A percentile compares a stretch with the other conserved stretches of the same genome.
Evolutionary conservation across 2,329 filamentous ascomycete genomes (phyloP).

Genomic region (Dothideomycetes sp.): DNA sequence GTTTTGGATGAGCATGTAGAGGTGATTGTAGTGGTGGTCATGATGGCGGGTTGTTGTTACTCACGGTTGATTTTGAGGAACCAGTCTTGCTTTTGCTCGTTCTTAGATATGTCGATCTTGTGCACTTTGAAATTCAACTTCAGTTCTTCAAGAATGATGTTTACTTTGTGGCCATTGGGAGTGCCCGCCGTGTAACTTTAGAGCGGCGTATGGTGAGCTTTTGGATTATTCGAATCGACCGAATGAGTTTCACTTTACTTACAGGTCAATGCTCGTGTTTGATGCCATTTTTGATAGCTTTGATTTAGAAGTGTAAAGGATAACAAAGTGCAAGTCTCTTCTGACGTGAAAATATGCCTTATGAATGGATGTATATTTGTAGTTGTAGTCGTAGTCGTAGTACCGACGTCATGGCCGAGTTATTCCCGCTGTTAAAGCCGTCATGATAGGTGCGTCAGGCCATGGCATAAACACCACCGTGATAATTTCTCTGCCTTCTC

Average conservation of each 20-base stretch:
- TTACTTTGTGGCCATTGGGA: conserved; percentile 24
- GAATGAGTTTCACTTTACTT: not conserved
- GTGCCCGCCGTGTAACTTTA: conserved; percentile 15
- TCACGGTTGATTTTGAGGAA: conserved; percentile 34
- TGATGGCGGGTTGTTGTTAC: not conserved
- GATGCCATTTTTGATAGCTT: conserved; percentile 2
- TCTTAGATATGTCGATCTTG: conserved; percentile 32
- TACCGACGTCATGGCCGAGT: too few relatives aligned
- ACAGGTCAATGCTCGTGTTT: conserved; percentile 8
- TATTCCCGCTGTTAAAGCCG: too few relatives aligned
- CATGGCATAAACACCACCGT: too few relatives aligned
- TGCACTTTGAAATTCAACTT: conserved; percentile 20
- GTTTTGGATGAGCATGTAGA: not conserved
- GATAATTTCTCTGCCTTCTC: too few relatives aligned
- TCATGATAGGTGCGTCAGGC: too few relatives aligned
- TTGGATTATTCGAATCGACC: too few relatives aligned
- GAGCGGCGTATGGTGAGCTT: not conserved
- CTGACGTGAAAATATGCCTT: too few relatives aligned
- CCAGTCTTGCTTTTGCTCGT: conserved; percentile 34
- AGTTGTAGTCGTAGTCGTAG: too few relatives aligned
- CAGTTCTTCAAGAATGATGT: conserved; percentile 21
- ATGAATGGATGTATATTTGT: too few relatives aligned
- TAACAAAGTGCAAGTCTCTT: too few relatives aligned
- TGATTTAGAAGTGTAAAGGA: too few relatives aligned
- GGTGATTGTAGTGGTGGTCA: too few relatives aligned